These are phyloP conservation scores for Apiotrichum domesticum DNA, from an alignment of 1,284 basidiomycete genomes.

Conservation along the genomic window DNA sequence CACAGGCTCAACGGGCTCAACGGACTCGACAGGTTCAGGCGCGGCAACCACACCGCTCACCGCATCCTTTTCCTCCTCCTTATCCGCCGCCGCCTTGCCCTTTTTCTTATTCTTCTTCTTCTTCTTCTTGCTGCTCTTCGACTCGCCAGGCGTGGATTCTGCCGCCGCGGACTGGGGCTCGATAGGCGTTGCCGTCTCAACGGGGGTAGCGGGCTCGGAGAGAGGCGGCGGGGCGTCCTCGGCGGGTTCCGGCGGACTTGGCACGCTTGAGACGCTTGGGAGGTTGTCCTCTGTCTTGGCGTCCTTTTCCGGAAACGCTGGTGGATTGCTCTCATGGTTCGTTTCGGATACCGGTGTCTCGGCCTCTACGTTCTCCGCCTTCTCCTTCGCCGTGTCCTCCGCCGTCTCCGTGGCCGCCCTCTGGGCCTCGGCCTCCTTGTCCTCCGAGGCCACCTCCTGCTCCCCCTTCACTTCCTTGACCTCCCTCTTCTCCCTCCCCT, in stretches of 20 bases:
- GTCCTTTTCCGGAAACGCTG: no score
- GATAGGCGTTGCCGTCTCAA: neutral
- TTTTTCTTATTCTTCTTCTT: constrained; percentile 12
- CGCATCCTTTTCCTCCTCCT: neutral
- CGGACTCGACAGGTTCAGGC: neutral
- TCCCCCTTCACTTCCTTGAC: neutral
- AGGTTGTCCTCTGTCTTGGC: no score
- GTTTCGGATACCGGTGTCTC: no score
- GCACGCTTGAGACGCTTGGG: neutral
- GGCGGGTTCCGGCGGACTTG: neutral
- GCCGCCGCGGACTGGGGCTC: neutral
- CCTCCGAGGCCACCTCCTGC: constrained; percentile 1
- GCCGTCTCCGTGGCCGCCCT: neutral
- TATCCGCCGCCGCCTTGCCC: constrained; percentile 3
- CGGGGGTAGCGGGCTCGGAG: neutral
- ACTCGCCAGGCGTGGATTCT: neutral
- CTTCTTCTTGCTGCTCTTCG: neutral
- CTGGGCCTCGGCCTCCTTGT: neutral
- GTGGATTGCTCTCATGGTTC: no score
- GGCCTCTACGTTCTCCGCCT: no score
- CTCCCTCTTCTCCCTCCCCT: neutral
- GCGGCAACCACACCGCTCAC: neutral
- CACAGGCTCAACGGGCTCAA: neutral
- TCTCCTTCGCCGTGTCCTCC: no score
- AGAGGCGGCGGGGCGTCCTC: neutral